Conservation (phyloP, 75 land plant genomes). For the Chamaecyparis obtusa region DNA sequence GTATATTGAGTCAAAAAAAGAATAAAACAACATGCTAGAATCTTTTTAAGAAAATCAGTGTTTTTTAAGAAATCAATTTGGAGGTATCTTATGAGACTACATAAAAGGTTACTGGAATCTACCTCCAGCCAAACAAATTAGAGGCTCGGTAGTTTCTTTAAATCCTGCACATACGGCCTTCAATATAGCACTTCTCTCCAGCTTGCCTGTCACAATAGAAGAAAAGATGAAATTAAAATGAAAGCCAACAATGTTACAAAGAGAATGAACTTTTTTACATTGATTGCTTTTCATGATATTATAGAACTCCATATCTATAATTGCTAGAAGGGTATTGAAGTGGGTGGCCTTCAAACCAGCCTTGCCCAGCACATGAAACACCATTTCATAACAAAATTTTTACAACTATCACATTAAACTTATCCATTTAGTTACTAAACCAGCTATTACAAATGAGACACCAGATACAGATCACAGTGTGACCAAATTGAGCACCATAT, state of each 20-base stretch:
- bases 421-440: not conserved
- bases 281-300: not conserved
- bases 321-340: not conserved
- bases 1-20: not conserved
- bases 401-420: not conserved
- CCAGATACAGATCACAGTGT: not conserved
- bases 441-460: not conserved
- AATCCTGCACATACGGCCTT: constrained; percentile 77
- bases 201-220: constrained; percentile 35
- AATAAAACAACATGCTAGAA: not conserved
- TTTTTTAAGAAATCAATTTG: not conserved
- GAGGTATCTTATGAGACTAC: not conserved
- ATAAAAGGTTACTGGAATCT: not conserved
- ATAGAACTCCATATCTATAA: not conserved
- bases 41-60: not conserved
- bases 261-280: not conserved
- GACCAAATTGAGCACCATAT: not conserved
- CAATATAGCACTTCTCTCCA: constrained; percentile 63
- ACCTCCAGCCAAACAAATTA: constrained; percentile 57
- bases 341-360: not conserved
- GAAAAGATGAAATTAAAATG: not conserved
- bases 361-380: not conserved
- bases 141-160: constrained; percentile 62
- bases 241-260: not conserved
- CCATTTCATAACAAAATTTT: not conserved